Evolutionary conservation across 2,329 filamentous ascomycete species (phyloP).

Genomic region (Pseudodiploospora longispora): DNA sequence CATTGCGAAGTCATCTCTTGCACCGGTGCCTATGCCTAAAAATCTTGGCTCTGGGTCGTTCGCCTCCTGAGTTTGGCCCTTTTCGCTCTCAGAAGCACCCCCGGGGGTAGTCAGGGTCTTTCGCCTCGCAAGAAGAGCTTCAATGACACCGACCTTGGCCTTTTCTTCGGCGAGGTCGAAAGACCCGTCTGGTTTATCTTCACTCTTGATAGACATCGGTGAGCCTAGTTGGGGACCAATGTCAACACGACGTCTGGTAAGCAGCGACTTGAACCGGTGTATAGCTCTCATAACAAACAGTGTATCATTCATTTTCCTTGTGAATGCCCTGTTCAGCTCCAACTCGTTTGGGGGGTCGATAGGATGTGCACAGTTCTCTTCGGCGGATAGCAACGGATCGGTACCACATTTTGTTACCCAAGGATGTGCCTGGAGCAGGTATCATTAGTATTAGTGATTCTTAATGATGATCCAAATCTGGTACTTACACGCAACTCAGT

Average conservation of each 20-base stretch:
- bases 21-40: constrained; percentile 68
- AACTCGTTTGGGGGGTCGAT: constrained; percentile 81
- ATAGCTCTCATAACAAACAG: constrained; percentile 89
- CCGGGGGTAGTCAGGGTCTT: constrained; percentile 29
- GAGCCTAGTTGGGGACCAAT: constrained; percentile 10
- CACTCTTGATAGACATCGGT: constrained; percentile 1
- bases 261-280: constrained; percentile 72
- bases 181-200: constrained; percentile 1
- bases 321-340: constrained; percentile 86
- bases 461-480: neutral
- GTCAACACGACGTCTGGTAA: constrained; percentile 30
- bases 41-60: constrained; percentile 55
- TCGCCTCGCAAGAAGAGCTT: constrained; percentile 39
- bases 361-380: constrained; percentile 78
- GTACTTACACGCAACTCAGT: constrained; percentile 64
- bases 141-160: constrained; percentile 39
- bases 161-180: constrained; percentile 22
- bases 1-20: constrained; percentile 36
- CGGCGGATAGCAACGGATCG: constrained; percentile 69
- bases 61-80: constrained; percentile 47
- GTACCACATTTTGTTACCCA: constrained; percentile 82
- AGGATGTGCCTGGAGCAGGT: constrained; percentile 61
- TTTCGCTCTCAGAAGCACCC: constrained; percentile 34
- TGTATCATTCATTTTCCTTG: constrained; percentile 77
- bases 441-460: neutral